These are phyloP conservation scores for Sugiyamaella xylanicola DNA, from an alignment of 1,139 yeast genomes.

Conservation along the genomic window DNA sequence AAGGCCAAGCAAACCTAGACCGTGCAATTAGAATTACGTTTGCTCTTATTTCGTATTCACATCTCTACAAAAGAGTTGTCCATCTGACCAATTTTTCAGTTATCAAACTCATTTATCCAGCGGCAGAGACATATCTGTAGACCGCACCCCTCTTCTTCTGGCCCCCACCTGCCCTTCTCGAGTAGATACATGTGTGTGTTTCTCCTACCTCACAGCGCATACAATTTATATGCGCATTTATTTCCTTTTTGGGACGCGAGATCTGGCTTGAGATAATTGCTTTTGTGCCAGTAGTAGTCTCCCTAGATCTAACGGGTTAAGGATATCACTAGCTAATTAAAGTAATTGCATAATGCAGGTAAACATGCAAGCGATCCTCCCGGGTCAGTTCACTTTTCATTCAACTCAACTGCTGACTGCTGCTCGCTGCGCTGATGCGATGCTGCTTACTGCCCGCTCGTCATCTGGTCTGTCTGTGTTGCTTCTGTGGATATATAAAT, in stretches of 20 bases:
- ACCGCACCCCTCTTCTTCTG: neutral
- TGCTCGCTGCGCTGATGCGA: neutral
- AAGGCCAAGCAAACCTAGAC: no score
- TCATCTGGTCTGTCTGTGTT: neutral
- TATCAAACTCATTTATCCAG: no score
- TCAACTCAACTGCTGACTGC: neutral
- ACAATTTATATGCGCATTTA: neutral
- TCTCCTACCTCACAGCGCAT: neutral
- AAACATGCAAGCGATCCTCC: neutral
- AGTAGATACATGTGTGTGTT: neutral
- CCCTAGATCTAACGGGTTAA: conserved; percentile 1
- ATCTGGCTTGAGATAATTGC: neutral
- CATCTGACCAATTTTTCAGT: no score
- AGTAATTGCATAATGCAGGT: neutral
- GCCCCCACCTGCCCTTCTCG: neutral
- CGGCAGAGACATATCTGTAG: no score
- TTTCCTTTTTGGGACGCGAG: neutral
- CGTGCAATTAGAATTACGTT: no score
- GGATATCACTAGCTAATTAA: neutral
- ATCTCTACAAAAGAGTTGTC: no score
- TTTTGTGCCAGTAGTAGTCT: neutral
- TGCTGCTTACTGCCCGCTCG: neutral
- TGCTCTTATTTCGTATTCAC: no score
- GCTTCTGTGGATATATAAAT: neutral
- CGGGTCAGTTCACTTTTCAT: conserved; percentile 2